Conservation (phyloP, 345 rosid species). For the Pelargonium nanum region DNA sequence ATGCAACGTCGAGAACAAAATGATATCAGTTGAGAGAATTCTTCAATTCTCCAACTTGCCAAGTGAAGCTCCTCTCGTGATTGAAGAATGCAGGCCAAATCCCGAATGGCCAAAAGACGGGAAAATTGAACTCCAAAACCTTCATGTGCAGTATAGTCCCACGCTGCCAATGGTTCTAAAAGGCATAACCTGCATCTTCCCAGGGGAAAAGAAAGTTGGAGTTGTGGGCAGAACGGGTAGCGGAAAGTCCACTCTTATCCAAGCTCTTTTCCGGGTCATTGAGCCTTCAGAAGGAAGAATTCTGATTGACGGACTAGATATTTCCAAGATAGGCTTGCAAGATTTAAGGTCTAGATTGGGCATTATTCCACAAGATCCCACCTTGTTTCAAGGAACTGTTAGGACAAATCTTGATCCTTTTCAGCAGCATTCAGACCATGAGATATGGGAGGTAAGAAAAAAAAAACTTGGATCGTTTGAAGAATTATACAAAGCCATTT, state of each 20-base stretch:
- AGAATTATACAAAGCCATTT: background rate
- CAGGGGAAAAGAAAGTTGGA: conserved; percentile 60
- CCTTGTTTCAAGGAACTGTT: conserved; percentile 73
- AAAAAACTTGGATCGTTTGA: background rate
- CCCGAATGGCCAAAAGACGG: conserved; percentile 51
- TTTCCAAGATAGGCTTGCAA: conserved; percentile 58
- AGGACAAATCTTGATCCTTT: conserved; percentile 79
- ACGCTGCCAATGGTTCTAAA: conserved; percentile 50
- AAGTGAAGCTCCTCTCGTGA: conserved; percentile 45
- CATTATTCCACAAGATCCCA: conserved; percentile 85
- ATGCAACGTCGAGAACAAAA: conserved; percentile 68
- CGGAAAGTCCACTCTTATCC: conserved; percentile 82
- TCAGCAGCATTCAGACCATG: conserved; percentile 57
- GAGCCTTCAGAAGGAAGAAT: conserved; percentile 71
- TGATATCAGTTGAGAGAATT: conserved; percentile 69
- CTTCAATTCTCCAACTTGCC: conserved; percentile 47
- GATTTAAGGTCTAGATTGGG: conserved; percentile 72
- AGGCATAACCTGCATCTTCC: conserved; percentile 56
- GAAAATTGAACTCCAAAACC: conserved; percentile 36
- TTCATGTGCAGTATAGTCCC: conserved; percentile 43
- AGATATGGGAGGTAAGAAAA: conserved; percentile 59
- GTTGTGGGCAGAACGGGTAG: conserved; percentile 92
- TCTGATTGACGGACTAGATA: conserved; percentile 65
- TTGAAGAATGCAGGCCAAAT: conserved; percentile 27
- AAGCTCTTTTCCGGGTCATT: conserved; percentile 71